These are phyloP conservation scores for Pleurostoma richardsiae DNA, from an alignment of 2,329 filamentous ascomycete genomes.

Conservation along the genomic window DNA sequence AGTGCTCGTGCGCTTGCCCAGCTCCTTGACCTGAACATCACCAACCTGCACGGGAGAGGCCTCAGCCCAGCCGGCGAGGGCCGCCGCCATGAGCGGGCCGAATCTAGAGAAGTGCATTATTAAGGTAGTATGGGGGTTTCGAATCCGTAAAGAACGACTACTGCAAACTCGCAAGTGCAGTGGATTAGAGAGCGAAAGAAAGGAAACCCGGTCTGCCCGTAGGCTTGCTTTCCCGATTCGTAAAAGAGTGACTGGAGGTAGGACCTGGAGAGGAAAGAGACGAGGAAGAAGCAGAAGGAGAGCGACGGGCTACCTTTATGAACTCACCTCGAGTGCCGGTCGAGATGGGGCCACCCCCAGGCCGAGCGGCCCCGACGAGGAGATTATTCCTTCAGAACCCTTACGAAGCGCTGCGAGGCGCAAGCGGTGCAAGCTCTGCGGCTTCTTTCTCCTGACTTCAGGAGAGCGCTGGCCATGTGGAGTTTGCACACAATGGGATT, in stretches of 20 bases:
- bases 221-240: not conserved
- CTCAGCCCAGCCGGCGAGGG: constrained; percentile 4
- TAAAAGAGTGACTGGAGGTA: constrained; percentile 10
- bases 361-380: no score
- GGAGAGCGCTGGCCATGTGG: no score
- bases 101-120: constrained; percentile 8
- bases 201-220: not conserved
- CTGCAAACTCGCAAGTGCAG: constrained; percentile 3
- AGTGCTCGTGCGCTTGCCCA: not conserved
- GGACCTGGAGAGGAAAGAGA: constrained; percentile 2
- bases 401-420: no score
- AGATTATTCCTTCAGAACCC: no score
- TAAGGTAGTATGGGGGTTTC: not conserved
- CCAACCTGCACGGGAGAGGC: constrained; percentile 3
- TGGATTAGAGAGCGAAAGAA: constrained; percentile 3
- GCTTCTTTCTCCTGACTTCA: no score
- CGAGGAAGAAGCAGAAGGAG: not conserved
- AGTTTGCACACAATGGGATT: no score
- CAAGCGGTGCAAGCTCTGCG: no score
- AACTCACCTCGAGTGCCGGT: not conserved
- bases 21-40: not conserved
- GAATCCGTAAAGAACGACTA: constrained; percentile 5
- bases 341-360: no score
- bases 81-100: constrained; percentile 8
- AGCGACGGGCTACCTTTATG: not conserved